A percentile compares a stretch with the other conserved stretches of the same genome.
Conservation (phyloP, 148 eudicot genomes). For the Persicaria maculosa region DNA sequence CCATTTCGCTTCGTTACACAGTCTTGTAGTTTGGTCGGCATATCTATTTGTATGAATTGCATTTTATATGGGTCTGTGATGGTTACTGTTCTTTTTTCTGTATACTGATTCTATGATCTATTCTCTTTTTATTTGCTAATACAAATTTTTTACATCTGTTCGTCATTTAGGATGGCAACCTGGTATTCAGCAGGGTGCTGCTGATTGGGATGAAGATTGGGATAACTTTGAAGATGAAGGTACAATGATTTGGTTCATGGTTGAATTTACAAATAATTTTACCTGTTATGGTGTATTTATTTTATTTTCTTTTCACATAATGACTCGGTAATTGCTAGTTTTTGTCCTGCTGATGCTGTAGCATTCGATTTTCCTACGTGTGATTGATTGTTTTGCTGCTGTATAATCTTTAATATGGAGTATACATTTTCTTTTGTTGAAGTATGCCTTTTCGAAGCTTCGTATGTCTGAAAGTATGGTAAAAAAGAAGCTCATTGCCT, state of each 20-base stretch:
- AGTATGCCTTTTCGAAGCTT: background rate
- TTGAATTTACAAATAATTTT: background rate
- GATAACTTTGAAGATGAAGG: conserved; percentile 97
- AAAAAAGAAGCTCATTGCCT: background rate
- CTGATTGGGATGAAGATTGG: conserved; percentile 98
- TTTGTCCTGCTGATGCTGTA: background rate
- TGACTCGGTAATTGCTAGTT: background rate
- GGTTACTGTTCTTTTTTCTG: background rate
- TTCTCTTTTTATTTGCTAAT: conserved; percentile 1
- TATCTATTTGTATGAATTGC: conserved; percentile 1
- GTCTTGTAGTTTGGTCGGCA: background rate
- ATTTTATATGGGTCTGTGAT: background rate
- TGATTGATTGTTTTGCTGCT: background rate
- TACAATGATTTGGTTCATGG: conserved; percentile 15
- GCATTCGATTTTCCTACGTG: background rate
- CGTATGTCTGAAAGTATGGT: background rate
- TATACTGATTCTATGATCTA: background rate
- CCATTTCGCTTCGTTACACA: background rate
- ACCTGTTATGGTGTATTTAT: background rate
- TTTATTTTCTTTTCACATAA: background rate
- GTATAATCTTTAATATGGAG: background rate
- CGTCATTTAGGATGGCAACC: conserved; percentile 82
- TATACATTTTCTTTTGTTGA: background rate
- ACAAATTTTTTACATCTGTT: background rate
- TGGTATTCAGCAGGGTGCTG: conserved; percentile 79